Evolutionary conservation across 495 filamentous ascomycete genomes (phyloP), one percentile per base, ranked within the genome.

Genomic region (Hypoxylon cercidicola): DNA sequence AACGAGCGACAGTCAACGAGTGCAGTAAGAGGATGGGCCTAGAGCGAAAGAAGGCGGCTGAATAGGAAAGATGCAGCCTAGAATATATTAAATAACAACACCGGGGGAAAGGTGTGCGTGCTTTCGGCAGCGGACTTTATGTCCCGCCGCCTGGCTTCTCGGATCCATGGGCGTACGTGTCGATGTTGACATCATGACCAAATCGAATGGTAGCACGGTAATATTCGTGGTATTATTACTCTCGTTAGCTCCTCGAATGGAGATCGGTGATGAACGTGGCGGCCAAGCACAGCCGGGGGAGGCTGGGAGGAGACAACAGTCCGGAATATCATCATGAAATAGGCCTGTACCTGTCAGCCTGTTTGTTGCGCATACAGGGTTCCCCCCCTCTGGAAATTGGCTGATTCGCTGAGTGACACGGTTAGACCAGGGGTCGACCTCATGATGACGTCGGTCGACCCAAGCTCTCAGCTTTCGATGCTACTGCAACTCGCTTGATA

Each of bases 161-260:
- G 10, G 37, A 25, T 44, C 37, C 53, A 19, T 11, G 39, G 5
- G 8, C 9, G 13, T 28, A 30, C 39, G 53, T 25, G 25, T 40
- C 53, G 53, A 56, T 45, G 37, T 20, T 44, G 53, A 44, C 53
- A 56, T 56, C 20, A 8, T 45, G 53, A 28, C 37, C 10, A 34
- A 13, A 44, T 4, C 13, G 40, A n/a, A n/a, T n/a, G n/a, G n/a
- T n/a, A n/a, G n/a, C n/a, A n/a, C n/a, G n/a, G n/a, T n/a, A n/a
- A n/a, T n/a, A n/a, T n/a, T n/a, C n/a, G n/a, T n/a, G n/a, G n/a
- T n/a, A n/a, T n/a, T n/a, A n/a, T n/a, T n/a, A n/a, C n/a, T n/a
- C n/a, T n/a, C n/a, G n/a, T n/a, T n/a, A n/a, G n/a, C n/a, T n/a
- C n/a, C n/a, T n/a, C n/a, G n/a, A n/a, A n/a, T n/a, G n/a, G n/a